Conservation (phyloP, 2,329 filamentous ascomycete species). For the Ophiostoma quercus region DNA sequence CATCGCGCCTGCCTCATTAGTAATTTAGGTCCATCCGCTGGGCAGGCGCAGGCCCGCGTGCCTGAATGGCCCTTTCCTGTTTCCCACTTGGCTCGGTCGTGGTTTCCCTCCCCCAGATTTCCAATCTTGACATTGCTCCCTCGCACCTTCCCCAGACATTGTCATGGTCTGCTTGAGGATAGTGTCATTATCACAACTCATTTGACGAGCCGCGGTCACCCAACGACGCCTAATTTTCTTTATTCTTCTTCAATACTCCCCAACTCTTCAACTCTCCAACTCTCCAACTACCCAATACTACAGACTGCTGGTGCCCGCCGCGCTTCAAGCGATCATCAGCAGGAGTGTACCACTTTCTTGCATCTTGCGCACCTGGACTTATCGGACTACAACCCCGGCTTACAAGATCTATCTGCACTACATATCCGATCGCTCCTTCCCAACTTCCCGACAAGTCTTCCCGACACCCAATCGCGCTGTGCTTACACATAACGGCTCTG, state of each 20-base stretch:
- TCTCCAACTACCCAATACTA: not conserved
- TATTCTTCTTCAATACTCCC: not conserved
- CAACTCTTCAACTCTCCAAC: not conserved
- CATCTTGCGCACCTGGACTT: conserved; percentile 1
- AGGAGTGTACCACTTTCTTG: not conserved
- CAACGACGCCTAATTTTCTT: not conserved
- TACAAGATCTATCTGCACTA: not conserved
- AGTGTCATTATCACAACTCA: conserved; percentile 3
- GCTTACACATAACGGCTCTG: not conserved
- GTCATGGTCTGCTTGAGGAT: not conserved
- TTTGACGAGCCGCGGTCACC: not conserved
- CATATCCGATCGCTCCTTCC: conserved; percentile 13
- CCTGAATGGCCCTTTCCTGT: not conserved
- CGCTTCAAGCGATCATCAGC: conserved; percentile 1
- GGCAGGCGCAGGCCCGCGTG: conserved; percentile 11
- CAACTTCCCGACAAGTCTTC: not conserved
- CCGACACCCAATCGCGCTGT: not conserved
- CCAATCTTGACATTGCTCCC: not conserved
- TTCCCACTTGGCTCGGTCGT: not conserved
- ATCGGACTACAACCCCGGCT: conserved; percentile 3
- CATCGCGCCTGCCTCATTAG: conserved; percentile 18
- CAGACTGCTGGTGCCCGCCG: conserved; percentile 2
- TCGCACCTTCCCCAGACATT: conserved; percentile 12
- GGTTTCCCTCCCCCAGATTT: conserved; percentile 17
- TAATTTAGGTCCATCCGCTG: conserved; percentile 13